Conservation (phyloP, 1,284 basidiomycete genomes). For the Peniophora sp. region DNA sequence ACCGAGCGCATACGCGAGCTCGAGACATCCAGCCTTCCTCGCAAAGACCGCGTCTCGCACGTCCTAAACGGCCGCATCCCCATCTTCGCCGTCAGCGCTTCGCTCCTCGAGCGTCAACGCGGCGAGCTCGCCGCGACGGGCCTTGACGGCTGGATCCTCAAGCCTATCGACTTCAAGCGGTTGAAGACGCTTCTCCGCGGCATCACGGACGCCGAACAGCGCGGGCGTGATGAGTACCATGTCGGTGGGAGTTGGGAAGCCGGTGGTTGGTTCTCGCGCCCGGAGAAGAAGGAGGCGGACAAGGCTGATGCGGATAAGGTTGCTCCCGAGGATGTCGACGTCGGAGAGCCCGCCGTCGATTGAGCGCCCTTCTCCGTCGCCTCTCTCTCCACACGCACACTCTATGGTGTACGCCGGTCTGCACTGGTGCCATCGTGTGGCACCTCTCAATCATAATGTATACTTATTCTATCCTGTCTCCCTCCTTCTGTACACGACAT, state of each 20-base stretch:
- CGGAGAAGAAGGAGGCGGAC: conserved; percentile 2
- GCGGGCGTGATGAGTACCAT: conserved; percentile 49
- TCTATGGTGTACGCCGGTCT: too few relatives aligned
- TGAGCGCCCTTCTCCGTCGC: too few relatives aligned
- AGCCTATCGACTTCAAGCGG: conserved; percentile 76
- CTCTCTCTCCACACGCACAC: too few relatives aligned
- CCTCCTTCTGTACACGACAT: too few relatives aligned
- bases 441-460: too few relatives aligned
- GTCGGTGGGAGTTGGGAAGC: conserved; percentile 60
- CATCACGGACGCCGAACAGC: conserved; percentile 45
- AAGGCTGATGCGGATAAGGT: background rate
- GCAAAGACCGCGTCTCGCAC: conserved; percentile 30
- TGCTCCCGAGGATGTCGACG: background rate
- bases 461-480: too few relatives aligned
- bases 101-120: conserved; percentile 58
- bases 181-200: conserved; percentile 55
- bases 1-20: conserved; percentile 61
- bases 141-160: conserved; percentile 84
- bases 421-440: too few relatives aligned
- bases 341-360: background rate
- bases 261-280: conserved; percentile 55
- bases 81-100: conserved; percentile 81
- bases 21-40: conserved; percentile 25
- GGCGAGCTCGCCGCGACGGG: conserved; percentile 51
- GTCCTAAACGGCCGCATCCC: conserved; percentile 67